These are phyloP conservation scores for Aristolochia californica DNA, from an alignment of 164 flowering plant species.

Conservation along the genomic window DNA sequence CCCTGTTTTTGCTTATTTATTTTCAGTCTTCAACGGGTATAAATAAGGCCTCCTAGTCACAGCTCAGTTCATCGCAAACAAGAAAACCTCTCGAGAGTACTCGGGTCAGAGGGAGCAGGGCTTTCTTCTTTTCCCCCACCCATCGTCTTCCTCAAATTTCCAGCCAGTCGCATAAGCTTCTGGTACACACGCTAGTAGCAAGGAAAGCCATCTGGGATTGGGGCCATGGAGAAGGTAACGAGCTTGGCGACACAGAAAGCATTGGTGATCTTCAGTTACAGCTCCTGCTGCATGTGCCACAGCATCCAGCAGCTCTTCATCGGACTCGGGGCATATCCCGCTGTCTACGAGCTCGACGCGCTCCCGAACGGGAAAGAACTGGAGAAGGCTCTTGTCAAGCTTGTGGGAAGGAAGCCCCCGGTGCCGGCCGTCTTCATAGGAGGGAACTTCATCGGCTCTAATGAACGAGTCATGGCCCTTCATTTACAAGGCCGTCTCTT, in stretches of 20 bases:
- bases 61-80: too few species aligned
- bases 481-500: slow-evolving; percentile 30
- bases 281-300: slow-evolving; percentile 67
- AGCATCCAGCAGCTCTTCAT: slow-evolving; percentile 49
- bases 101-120: too few species aligned
- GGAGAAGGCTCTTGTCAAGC: slow-evolving; percentile 34
- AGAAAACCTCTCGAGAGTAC: too few species aligned
- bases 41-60: too few species aligned
- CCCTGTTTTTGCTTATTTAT: too few species aligned
- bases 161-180: too few species aligned
- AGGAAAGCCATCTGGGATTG: too few species aligned
- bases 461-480: slow-evolving; percentile 39
- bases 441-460: slow-evolving; percentile 33
- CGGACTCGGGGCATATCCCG: slow-evolving; percentile 44
- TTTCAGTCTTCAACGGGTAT: too few species aligned
- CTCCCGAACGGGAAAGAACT: slow-evolving; percentile 26
- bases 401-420: slow-evolving; percentile 35
- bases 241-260: slow-evolving; percentile 44
- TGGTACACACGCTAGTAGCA: too few species aligned
- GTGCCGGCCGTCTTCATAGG: slow-evolving; percentile 57
- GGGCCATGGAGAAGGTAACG: slow-evolving; percentile 18
- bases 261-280: slow-evolving; percentile 70
- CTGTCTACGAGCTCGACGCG: slow-evolving; percentile 37
- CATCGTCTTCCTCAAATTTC: too few species aligned
- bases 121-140: too few species aligned